A percentile compares a stretch with the other conserved stretches of the same genome.
Conservation (phyloP, 2,329 filamentous ascomycete genomes). For the Penicillium brasilianum region DNA sequence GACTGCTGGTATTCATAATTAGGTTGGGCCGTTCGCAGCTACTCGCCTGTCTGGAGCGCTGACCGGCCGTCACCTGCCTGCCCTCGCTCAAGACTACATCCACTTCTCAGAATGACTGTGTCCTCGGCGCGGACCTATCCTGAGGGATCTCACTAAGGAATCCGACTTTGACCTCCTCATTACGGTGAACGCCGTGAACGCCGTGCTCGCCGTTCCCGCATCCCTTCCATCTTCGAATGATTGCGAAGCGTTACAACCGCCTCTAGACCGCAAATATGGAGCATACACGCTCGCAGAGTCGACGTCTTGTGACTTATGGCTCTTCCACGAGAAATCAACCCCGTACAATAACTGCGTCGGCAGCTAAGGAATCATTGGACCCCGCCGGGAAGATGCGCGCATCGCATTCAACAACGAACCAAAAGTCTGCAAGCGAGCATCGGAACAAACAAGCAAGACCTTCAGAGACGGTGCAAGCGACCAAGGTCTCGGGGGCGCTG, state of each 20-base stretch:
- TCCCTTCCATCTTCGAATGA: slow-evolving; percentile 7
- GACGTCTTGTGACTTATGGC: slow-evolving; percentile 47
- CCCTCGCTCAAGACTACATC: background rate
- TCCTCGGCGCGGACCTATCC: background rate
- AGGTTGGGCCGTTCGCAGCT: background rate
- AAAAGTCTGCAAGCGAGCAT: slow-evolving; percentile 9
- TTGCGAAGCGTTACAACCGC: slow-evolving; percentile 6
- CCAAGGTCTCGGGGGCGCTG: background rate
- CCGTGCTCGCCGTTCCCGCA: background rate
- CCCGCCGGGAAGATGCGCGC: slow-evolving; percentile 1
- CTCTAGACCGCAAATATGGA: slow-evolving; percentile 24
- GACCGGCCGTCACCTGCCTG: background rate
- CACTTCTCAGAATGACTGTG: background rate
- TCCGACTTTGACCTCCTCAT: background rate
- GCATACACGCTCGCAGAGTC: slow-evolving; percentile 27
- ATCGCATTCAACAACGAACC: slow-evolving; percentile 1
- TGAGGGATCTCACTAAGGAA: background rate
- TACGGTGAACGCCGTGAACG: background rate
- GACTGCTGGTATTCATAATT: background rate
- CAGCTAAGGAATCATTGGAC: background rate
- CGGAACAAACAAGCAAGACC: slow-evolving; percentile 10
- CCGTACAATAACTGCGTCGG: slow-evolving; percentile 7
- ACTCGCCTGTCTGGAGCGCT: background rate
- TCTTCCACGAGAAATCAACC: slow-evolving; percentile 31
- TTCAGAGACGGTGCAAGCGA: background rate